These are phyloP conservation scores for Zygotorulaspora chibaensis DNA, from an alignment of 805 yeast species.

Conservation along the genomic window DNA sequence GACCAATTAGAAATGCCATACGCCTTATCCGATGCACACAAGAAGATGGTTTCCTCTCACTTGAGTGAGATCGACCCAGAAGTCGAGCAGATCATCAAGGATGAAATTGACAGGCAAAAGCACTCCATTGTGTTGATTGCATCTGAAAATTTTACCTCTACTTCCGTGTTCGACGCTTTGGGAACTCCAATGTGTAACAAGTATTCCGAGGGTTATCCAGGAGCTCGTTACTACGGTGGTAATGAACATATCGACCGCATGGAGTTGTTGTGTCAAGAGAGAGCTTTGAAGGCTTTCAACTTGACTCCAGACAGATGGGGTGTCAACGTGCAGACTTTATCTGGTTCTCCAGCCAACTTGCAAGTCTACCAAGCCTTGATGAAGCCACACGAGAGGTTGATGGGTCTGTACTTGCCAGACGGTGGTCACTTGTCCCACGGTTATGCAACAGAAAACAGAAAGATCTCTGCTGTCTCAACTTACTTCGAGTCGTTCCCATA, in stretches of 20 bases:
- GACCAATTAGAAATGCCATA: slow-evolving; percentile 39
- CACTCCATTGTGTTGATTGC: slow-evolving; percentile 93
- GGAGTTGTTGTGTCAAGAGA: slow-evolving; percentile 85
- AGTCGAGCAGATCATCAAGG: slow-evolving; percentile 64
- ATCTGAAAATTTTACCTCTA: slow-evolving; percentile 94
- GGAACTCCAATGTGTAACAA: slow-evolving; percentile 98
- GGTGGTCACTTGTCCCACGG: slow-evolving; percentile 99
- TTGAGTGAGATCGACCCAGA: slow-evolving; percentile 68
- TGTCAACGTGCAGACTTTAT: slow-evolving; percentile 91
- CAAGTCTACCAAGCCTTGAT: slow-evolving; percentile 93
- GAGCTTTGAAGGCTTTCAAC: slow-evolving; percentile 88
- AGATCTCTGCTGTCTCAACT: slow-evolving; percentile 92
- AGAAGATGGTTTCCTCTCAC: slow-evolving; percentile 58
- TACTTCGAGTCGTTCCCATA: slow-evolving; percentile 99
- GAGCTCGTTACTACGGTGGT: slow-evolving; percentile 98
- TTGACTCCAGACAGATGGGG: slow-evolving; percentile 88
- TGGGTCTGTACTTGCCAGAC: slow-evolving; percentile 98
- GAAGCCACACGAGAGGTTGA: slow-evolving; percentile 92
- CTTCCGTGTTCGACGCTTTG: slow-evolving; percentile 91
- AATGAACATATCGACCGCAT: slow-evolving; percentile 94
- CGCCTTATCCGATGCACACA: slow-evolving; percentile 65
- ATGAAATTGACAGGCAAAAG: slow-evolving; percentile 87
- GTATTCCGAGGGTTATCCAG: slow-evolving; percentile 99
- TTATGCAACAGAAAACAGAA: slow-evolving; percentile 89
- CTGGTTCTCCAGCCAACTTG: slow-evolving; percentile 97